A percentile compares a stretch with the other conserved stretches of the same genome.
phyloP scores from a whole-genome alignment of 768 basidiomycete genomes.

The Boletus tomentosulus region DNA sequence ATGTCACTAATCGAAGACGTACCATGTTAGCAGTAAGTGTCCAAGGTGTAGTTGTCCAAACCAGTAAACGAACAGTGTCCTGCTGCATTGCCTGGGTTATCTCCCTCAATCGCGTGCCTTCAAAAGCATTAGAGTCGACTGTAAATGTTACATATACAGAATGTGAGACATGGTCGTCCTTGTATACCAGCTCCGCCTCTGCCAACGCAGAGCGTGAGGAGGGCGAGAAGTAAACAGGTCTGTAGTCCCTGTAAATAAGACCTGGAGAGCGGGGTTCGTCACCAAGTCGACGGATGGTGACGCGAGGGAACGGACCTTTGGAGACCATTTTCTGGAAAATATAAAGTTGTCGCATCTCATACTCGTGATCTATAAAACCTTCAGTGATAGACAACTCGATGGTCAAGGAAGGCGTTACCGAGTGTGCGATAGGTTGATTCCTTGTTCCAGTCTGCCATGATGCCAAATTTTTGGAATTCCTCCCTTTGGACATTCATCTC shows the following conservation, averaged over 20 bases:
- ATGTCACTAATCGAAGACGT: slow-evolving; percentile 13
- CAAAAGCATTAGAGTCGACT: slow-evolving; percentile 36
- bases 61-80: slow-evolving; percentile 51
- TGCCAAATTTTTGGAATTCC: slow-evolving; percentile 77
- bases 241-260: slow-evolving; percentile 78
- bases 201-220: slow-evolving; percentile 92
- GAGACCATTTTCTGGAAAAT: slow-evolving; percentile 88
- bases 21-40: slow-evolving; percentile 96
- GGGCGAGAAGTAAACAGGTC: slow-evolving; percentile 93
- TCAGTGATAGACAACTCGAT: neutral
- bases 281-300: neutral
- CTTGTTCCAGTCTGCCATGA: slow-evolving; percentile 88
- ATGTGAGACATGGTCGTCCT: slow-evolving; percentile 82
- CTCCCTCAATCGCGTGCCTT: slow-evolving; percentile 9
- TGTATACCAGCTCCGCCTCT: slow-evolving; percentile 90
- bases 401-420: slow-evolving; percentile 43
- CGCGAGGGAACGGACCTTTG: slow-evolving; percentile 46
- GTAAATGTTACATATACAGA: slow-evolving; percentile 84
- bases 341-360: slow-evolving; percentile 82
- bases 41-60: slow-evolving; percentile 99
- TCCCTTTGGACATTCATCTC: slow-evolving; percentile 72
- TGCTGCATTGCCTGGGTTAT: slow-evolving; percentile 32
- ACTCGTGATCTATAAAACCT: slow-evolving; percentile 61
- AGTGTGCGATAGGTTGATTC: slow-evolving; percentile 79
- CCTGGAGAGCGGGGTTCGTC: slow-evolving; percentile 37